Conservation (phyloP, 2,329 filamentous ascomycete genomes). For the Paramyrothecium sp. region DNA sequence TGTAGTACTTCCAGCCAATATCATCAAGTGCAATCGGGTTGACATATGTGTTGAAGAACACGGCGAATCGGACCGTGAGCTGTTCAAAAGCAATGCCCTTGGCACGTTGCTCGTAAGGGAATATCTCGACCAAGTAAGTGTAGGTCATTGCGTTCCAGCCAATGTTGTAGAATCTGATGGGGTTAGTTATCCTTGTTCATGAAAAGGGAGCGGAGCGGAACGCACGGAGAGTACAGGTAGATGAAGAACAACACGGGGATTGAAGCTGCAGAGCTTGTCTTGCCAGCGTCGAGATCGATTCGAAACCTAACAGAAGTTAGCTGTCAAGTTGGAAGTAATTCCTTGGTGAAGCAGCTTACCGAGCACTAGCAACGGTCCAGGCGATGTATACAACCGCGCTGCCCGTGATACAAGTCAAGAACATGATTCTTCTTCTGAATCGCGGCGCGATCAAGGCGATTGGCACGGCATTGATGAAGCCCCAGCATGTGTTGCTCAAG, state of each 20-base stretch:
- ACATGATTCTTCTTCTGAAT: constrained; percentile 30
- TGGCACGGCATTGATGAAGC: constrained; percentile 35
- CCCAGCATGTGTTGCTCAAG: constrained; percentile 37
- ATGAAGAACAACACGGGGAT: constrained; percentile 29
- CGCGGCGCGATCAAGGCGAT: constrained; percentile 38
- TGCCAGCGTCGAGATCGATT: background rate
- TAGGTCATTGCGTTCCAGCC: constrained; percentile 49
- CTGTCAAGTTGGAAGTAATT: background rate
- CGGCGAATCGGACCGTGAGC: constrained; percentile 12
- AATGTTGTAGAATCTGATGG: constrained; percentile 46
- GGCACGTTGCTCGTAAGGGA: constrained; percentile 16
- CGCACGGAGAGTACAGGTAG: constrained; percentile 41
- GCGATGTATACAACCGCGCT: constrained; percentile 26
- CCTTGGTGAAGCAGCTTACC: constrained; percentile 14
- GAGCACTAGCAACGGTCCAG: constrained; percentile 28
- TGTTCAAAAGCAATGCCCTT: constrained; percentile 17
- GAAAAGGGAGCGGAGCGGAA: constrained; percentile 4
- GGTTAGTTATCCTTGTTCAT: constrained; percentile 1
- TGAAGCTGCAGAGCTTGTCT: constrained; percentile 12
- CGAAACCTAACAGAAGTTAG: background rate
- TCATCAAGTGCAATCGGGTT: constrained; percentile 18
- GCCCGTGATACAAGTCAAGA: constrained; percentile 19
- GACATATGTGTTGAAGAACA: constrained; percentile 17
- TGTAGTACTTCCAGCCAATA: constrained; percentile 15
- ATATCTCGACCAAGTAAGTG: constrained; percentile 18